Conservation (phyloP, 1,284 basidiomycete species). For the Ganoderma leucocontextum region DNA sequence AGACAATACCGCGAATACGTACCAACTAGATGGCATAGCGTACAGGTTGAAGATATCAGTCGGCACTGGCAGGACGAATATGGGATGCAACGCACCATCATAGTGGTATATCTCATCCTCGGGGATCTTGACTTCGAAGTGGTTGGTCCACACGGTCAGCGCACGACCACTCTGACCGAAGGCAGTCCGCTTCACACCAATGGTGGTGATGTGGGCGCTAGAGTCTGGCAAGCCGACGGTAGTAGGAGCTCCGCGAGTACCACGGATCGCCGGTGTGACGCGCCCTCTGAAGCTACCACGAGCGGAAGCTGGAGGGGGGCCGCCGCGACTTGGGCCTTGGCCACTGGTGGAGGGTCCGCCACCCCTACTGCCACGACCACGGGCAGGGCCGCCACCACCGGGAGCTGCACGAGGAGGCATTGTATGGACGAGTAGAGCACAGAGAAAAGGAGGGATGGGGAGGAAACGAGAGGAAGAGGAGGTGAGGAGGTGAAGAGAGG, state of each 20-base stretch:
- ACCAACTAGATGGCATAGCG: constrained; percentile 57
- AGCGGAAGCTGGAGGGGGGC: constrained; percentile 8
- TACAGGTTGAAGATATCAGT: constrained; percentile 10
- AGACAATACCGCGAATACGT: constrained; percentile 40
- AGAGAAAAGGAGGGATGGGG: background rate
- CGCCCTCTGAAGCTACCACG: constrained; percentile 34
- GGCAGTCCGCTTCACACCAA: constrained; percentile 71
- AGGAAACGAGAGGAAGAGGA: constrained; percentile 5
- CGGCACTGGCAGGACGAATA: background rate
- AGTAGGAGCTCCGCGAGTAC: background rate
- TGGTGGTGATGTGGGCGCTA: constrained; percentile 54
- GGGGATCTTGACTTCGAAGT: constrained; percentile 67
- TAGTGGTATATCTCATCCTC: constrained; percentile 74
- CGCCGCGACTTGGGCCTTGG: constrained; percentile 10
- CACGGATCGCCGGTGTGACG: constrained; percentile 24
- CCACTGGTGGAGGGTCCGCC: constrained; percentile 12
- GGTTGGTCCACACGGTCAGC: constrained; percentile 68
- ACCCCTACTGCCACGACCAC: constrained; percentile 26
- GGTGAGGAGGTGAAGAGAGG: background rate
- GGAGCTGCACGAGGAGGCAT: constrained; percentile 52
- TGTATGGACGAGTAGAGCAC: background rate
- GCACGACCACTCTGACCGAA: constrained; percentile 64
- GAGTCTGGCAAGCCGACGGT: constrained; percentile 34
- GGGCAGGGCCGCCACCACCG: constrained; percentile 21
- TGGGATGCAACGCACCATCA: constrained; percentile 59